Base-by-base conservation (phyloP, 345 rosid genomes). In the Carallia brachiata region DNA sequence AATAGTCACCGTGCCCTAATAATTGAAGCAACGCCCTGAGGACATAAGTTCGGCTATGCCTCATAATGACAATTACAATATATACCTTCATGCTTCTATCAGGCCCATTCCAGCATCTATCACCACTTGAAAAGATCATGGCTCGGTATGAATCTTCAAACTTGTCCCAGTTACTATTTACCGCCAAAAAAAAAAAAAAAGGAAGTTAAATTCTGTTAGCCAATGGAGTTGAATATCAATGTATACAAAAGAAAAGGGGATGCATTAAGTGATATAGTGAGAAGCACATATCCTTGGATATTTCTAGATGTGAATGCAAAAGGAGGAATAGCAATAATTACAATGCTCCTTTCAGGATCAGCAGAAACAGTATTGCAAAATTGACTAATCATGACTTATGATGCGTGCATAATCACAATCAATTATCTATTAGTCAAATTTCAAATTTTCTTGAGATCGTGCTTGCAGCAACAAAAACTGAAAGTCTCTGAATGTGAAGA, bases 31-130 rank as follows among this genome's bases (percentile, higher is more conserved):
- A 44, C 50, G 10, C 17, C 16, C 12, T 44, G 50, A 44, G 17
- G 50, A 12, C 50, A 3, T 44, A 44, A 3, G 16, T 44, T 2
- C 16, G 12, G 50, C 13, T 7, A 69, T 47, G 57, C 18, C 2
- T 40, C 18, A 53, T 62, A 36, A 37, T 8, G 44, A 36, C 19
- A 27, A 36, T 37, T 18, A 31, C 6, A 36, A 36, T 19, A 34
- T 19, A 16, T 79, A 89, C 99, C 97, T 89, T 90, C 70, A 92
- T 36, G 76, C 97, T 90, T 84, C 99, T 82, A 73, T 89, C 89
- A 3, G 98, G 98, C 66, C 99, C 99, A 75, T 96, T 96, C 98
- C 99, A 96, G 77, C 98, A 92, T 71, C 65, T 87, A 15, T 89
- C 98, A 7, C 98, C 99, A 36, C 78, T 81, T 69, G 90, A 84